Percentiles rank a stretch among this genome's conserved stretches.
These are phyloP conservation scores for Symbiodinium pilosum DNA, from an alignment of 73 alveolate genomes.

Conservation along the genomic window DNA sequence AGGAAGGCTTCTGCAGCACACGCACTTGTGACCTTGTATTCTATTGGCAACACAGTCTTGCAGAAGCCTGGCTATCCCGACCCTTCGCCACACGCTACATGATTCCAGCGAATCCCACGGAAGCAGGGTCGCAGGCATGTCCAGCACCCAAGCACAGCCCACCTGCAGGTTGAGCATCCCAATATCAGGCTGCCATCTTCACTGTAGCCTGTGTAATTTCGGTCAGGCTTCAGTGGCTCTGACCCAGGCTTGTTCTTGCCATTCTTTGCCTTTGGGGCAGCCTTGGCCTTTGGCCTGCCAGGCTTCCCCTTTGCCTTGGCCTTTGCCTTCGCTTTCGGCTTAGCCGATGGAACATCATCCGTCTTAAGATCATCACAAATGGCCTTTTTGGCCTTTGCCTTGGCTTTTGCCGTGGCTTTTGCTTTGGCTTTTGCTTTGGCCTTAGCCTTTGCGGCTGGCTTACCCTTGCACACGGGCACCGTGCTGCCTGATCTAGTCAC, in stretches of 20 bases:
- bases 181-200: neutral
- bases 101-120: neutral
- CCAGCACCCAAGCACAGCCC: neutral
- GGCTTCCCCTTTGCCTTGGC: neutral
- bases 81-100: neutral
- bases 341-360: neutral
- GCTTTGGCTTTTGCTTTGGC: neutral
- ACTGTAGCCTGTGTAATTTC: neutral
- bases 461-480: too few relatives aligned
- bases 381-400: too few relatives aligned
- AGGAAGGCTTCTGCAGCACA: neutral
- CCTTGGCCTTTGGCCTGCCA: neutral
- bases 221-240: neutral
- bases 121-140: neutral
- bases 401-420: too few relatives aligned
- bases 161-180: neutral
- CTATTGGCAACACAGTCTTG: neutral
- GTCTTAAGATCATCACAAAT: too few relatives aligned
- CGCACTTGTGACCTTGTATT: neutral
- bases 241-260: neutral
- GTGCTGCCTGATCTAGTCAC: neutral
- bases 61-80: too few relatives aligned
- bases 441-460: too few relatives aligned
- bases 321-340: neutral
- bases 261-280: neutral